A percentile compares a stretch with the other conserved stretches of the same genome.
phyloP scores from a whole-genome alignment of 1,284 basidiomycete species.

The Sanghuangporus weigelae region DNA sequence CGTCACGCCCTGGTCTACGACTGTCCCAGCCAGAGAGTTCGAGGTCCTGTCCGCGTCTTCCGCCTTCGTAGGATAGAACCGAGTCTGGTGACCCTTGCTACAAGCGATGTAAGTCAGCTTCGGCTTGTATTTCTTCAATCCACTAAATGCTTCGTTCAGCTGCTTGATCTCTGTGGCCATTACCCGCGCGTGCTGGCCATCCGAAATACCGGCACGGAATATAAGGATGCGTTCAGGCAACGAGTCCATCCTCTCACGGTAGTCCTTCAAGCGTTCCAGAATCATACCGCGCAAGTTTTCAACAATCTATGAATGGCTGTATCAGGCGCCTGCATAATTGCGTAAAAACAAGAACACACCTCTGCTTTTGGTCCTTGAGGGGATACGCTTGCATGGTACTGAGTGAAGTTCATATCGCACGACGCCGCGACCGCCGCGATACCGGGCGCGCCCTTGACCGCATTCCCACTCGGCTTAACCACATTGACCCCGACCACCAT shows the following conservation, averaged over 20 bases:
- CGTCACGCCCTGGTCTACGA: constrained; percentile 25
- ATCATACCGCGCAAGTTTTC: constrained; percentile 60
- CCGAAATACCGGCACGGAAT: constrained; percentile 72
- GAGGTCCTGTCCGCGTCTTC: constrained; percentile 19
- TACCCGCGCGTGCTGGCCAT: constrained; percentile 58
- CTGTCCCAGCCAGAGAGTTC: constrained; percentile 26
- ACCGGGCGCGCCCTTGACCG: not conserved
- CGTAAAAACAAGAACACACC: constrained; percentile 32
- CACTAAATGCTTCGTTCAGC: constrained; percentile 52
- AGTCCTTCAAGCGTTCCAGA: constrained; percentile 55
- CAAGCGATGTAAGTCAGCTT: constrained; percentile 67
- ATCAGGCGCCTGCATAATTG: not conserved
- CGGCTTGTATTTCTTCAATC: constrained; percentile 51
- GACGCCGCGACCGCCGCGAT: constrained; percentile 6
- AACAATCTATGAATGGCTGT: constrained; percentile 46
- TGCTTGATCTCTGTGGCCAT: constrained; percentile 50
- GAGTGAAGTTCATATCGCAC: constrained; percentile 2
- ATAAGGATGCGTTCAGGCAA: constrained; percentile 62
- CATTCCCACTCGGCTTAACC: not conserved
- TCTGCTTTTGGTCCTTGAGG: not conserved
- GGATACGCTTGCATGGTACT: constrained; percentile 8
- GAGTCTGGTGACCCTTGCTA: constrained; percentile 74
- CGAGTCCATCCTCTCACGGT: constrained; percentile 43
- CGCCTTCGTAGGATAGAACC: constrained; percentile 45
- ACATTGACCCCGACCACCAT: constrained; percentile 47